phyloP scores from a whole-genome alignment of 345 rosid genomes.

The Sisymbrium altissimum region DNA sequence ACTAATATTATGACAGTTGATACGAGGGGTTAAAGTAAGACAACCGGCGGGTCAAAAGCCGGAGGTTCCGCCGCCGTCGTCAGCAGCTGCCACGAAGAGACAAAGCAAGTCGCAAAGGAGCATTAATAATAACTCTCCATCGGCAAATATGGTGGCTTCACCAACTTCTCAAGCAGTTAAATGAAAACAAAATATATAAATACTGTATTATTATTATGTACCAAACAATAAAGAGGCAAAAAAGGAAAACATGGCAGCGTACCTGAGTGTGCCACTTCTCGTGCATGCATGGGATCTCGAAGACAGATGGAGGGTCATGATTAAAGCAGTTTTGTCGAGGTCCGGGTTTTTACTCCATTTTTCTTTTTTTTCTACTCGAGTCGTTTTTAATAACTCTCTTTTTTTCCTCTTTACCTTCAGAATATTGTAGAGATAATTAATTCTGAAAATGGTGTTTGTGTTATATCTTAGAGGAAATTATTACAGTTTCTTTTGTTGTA shows the following conservation, averaged over 20 bases:
- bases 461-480: slow-evolving; percentile 5
- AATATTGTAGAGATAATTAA: slow-evolving; percentile 30
- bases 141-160: slow-evolving; percentile 25
- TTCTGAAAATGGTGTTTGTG: slow-evolving; percentile 27
- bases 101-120: slow-evolving; percentile 67
- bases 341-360: slow-evolving; percentile 21
- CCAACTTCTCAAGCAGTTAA: slow-evolving; percentile 31
- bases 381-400: not conserved
- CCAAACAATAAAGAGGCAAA: slow-evolving; percentile 1
- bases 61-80: slow-evolving; percentile 35
- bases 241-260: slow-evolving; percentile 7
- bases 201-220: slow-evolving; percentile 17
- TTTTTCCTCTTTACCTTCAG: no score
- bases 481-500: slow-evolving; percentile 5
- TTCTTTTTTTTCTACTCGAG: not conserved
- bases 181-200: not conserved
- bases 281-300: slow-evolving; percentile 41
- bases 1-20: slow-evolving; percentile 46
- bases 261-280: slow-evolving; percentile 36
- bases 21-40: slow-evolving; percentile 96
- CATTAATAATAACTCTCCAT: slow-evolving; percentile 40
- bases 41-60: slow-evolving; percentile 55
- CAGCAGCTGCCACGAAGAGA: slow-evolving; percentile 41
- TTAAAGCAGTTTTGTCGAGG: slow-evolving; percentile 17
- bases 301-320: slow-evolving; percentile 35